Base-by-base conservation (phyloP, 768 basidiomycete genomes). In the Tylopilus sp. region DNA sequence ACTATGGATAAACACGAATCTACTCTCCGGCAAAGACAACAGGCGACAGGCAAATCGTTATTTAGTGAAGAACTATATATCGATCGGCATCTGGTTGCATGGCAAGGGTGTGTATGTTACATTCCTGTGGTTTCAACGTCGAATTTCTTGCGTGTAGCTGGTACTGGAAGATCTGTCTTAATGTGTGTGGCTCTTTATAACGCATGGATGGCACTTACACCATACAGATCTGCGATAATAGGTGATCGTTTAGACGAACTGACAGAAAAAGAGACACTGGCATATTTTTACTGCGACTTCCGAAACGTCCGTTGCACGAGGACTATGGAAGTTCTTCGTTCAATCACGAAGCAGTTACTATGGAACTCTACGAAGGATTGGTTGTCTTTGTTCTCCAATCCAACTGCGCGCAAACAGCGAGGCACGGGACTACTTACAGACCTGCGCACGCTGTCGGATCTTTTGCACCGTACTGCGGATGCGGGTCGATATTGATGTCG, bases 71-170 rank as follows among this genome's bases (percentile, higher is more conserved):
- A 41, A 14, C 5, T 24, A 25, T 41, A n/a, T n/a, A n/a, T n/a
- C n/a, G n/a, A n/a, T n/a, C n/a, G 21, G n/a, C 30, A 24, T 59
- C 8, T 53, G 58, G 55, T 34, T 59, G 17, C 31, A 57, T 29
- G 55, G 58, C 1, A 57, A 52, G n/a, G 3, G 6, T 34, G n/a
- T 13, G 40, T 41, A 16, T 26, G n/a, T 24, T 24, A 41, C 11
- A 14, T 2, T 24, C 31, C 30, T 16, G 13, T 2, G 1, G 3
- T 2, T 25, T 16, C 31, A 13, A 13, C 14, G 4, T 6, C 45
- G 31, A 31, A 46, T 10, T 33, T 16, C 4, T 24, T 14, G 8
- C n/a, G n/a, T 12, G 25, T 34, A 34, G 45, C 45, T 3, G 45
- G 31, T 8, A 24, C 45, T 14, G 45, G 45, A 4, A 34, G 25